Conservation (phyloP, 352 stramenopile genomes). For the Globisporangium ultimum region DNA sequence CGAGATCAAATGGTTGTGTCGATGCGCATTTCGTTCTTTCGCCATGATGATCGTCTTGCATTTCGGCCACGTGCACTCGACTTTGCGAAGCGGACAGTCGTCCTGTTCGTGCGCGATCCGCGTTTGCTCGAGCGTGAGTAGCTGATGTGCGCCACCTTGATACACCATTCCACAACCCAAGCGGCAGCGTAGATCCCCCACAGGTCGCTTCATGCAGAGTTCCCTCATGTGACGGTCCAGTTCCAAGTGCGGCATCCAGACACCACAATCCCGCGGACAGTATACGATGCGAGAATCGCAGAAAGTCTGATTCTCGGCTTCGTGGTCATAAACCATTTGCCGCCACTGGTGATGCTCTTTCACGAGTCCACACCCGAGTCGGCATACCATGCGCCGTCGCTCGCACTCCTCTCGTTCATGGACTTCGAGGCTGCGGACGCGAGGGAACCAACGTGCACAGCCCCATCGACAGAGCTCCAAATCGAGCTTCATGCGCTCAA, state of each 20-base stretch:
- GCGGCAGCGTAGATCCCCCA: constrained; percentile 54
- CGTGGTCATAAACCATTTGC: constrained; percentile 48
- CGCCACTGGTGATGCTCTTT: constrained; percentile 49
- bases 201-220: constrained; percentile 53
- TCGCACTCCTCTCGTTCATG: constrained; percentile 61
- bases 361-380: constrained; percentile 53
- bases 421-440: constrained; percentile 30
- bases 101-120: constrained; percentile 71
- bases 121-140: constrained; percentile 62
- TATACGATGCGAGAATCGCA: constrained; percentile 50
- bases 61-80: constrained; percentile 71
- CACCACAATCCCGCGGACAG: constrained; percentile 64
- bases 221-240: constrained; percentile 53
- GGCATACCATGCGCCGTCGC: constrained; percentile 60
- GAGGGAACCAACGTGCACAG: constrained; percentile 51
- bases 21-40: constrained; percentile 60
- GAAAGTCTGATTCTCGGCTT: constrained; percentile 31
- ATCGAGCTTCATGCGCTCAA: constrained; percentile 31
- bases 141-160: constrained; percentile 47
- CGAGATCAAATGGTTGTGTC: constrained; percentile 50
- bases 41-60: constrained; percentile 48
- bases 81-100: constrained; percentile 55
- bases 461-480: constrained; percentile 55
- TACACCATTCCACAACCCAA: constrained; percentile 59
- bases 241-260: constrained; percentile 50